A percentile compares a stretch with the other conserved stretches of the same genome.
Conservation (phyloP, 2,329 filamentous ascomycete species). For the Phaeosphaeriaceae sp. region DNA sequence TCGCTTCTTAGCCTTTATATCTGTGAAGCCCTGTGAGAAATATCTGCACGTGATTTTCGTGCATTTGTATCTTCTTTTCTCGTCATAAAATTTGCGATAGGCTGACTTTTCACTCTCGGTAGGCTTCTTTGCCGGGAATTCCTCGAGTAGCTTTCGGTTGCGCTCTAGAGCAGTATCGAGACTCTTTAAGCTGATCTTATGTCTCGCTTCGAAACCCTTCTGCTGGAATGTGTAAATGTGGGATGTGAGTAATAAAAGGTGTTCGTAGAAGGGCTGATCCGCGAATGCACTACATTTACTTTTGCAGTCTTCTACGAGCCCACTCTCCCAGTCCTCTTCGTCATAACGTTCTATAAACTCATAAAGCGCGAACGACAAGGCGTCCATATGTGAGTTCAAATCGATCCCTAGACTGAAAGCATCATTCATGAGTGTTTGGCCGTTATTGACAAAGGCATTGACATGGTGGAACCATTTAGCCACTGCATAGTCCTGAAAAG, state of each 20-base stretch:
- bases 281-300: conserved; percentile 20
- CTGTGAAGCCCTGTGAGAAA: conserved; percentile 53
- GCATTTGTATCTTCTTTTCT: conserved; percentile 51
- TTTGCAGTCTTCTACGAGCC: conserved; percentile 20
- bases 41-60: conserved; percentile 49
- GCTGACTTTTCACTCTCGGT: conserved; percentile 5
- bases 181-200: conserved; percentile 39
- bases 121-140: conserved; percentile 16
- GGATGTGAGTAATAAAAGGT: conserved; percentile 32
- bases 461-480: conserved; percentile 39
- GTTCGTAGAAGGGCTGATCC: conserved; percentile 21
- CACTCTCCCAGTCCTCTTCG: conserved; percentile 22
- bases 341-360: conserved; percentile 26
- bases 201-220: conserved; percentile 36
- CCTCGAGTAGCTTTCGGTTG: conserved; percentile 42
- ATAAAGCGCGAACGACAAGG: conserved; percentile 21
- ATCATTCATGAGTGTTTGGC: conserved; percentile 22
- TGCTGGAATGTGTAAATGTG: conserved; percentile 40
- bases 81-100: conserved; percentile 46
- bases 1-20: conserved; percentile 33
- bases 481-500: conserved; percentile 40
- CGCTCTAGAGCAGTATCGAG: conserved; percentile 32
- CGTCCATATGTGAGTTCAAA: conserved; percentile 4
- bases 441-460: conserved; percentile 30
- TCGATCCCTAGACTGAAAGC: not conserved